phyloP scores from a whole-genome alignment of 192 early-diverging fungal genomes.

The Ambispora gerdemannii region DNA sequence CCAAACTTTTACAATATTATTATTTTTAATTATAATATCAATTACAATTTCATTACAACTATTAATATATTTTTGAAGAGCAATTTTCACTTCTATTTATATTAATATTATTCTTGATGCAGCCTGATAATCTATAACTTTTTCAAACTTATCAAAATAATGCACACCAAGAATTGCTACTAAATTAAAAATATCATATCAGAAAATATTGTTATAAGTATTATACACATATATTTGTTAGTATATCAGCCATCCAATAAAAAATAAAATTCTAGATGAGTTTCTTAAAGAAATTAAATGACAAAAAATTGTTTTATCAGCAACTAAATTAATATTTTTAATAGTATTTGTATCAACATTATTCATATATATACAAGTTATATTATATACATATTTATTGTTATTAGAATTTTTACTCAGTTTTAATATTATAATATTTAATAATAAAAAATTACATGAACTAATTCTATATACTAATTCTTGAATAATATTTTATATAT shows the following conservation, averaged over 20 bases:
- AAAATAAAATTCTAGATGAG: background rate
- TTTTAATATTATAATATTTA: too few species aligned
- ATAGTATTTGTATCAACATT: too few species aligned
- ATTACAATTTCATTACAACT: background rate
- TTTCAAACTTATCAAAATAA: slow-evolving; percentile 15
- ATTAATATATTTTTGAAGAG: background rate
- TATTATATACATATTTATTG: too few species aligned
- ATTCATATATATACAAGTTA: too few species aligned
- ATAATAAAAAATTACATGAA: too few species aligned
- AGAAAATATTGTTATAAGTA: slow-evolving; percentile 1
- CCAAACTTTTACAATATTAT: slow-evolving; percentile 3
- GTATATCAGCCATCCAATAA: background rate
- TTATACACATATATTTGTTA: slow-evolving; percentile 3
- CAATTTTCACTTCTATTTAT: background rate
- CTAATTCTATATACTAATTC: too few species aligned
- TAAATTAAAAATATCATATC: background rate
- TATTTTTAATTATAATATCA: background rate
- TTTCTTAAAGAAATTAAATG: background rate
- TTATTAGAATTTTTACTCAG: too few species aligned
- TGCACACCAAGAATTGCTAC: background rate
- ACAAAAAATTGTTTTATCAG: background rate
- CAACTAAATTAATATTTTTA: background rate
- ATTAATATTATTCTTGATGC: background rate
- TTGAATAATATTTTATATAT: too few species aligned
- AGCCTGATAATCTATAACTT: background rate